Percentiles rank a stretch among this genome's conserved stretches.
phyloP scores from a whole-genome alignment of 306 rosid genomes.

The Cucurbita ficifolia region DNA sequence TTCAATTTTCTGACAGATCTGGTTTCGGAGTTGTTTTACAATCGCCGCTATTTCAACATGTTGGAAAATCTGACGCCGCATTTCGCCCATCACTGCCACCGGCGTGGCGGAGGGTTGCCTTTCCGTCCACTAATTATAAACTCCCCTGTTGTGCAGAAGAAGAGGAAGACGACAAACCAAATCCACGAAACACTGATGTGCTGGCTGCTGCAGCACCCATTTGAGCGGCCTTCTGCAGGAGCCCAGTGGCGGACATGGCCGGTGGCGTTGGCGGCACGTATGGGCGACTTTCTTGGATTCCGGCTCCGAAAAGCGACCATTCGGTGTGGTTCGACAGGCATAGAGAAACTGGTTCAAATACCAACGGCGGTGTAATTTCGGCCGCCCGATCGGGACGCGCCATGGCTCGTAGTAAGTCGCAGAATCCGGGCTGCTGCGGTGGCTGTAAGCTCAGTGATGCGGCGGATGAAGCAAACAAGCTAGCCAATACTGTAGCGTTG shows the following conservation, averaged over 20 bases:
- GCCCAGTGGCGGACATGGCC: constrained; percentile 1
- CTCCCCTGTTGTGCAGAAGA: not conserved
- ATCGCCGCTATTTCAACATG: not conserved
- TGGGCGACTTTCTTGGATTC: not conserved
- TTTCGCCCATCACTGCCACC: too few relatives aligned
- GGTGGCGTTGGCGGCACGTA: not conserved
- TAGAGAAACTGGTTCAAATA: not conserved
- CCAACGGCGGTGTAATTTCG: not conserved
- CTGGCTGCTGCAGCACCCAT: not conserved
- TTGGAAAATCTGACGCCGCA: not conserved
- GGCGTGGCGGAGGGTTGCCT: not conserved
- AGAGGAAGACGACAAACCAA: constrained; percentile 2
- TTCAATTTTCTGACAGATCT: not conserved
- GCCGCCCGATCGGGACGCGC: not conserved
- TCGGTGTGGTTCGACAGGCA: not conserved
- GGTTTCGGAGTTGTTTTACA: not conserved
- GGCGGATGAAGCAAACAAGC: not conserved
- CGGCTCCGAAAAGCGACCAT: not conserved
- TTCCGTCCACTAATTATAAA: not conserved
- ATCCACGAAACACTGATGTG: not conserved
- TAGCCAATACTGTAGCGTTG: not conserved
- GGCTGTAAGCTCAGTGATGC: not conserved
- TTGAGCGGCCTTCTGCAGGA: constrained; percentile 5
- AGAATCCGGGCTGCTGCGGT: not conserved
- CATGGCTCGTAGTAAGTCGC: constrained; percentile 5